Percentiles rank a stretch among this genome's conserved stretches.
These are phyloP conservation scores for Rauvolfia tetraphylla DNA, from an alignment of 257 asterid genomes.

Conservation along the genomic window DNA sequence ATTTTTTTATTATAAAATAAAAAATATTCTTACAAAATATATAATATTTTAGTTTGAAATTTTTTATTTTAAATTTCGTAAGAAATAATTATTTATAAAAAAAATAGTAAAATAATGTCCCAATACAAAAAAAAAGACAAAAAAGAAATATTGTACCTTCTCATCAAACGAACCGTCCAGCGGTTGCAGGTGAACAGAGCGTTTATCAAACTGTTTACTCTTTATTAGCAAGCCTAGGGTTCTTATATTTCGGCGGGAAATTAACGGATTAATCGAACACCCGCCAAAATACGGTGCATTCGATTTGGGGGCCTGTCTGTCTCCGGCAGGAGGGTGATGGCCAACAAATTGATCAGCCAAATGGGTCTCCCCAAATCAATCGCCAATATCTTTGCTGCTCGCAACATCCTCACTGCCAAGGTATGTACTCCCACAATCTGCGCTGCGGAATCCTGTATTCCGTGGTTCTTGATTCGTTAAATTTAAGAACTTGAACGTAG, in stretches of 20 bases:
- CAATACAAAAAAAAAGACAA: too few species aligned
- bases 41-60: too few species aligned
- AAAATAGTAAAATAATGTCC: too few species aligned
- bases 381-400: constrained; percentile 66
- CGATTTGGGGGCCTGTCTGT: background rate
- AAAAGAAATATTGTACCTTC: too few species aligned
- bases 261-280: background rate
- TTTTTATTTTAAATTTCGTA: too few species aligned
- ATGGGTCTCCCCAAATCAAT: constrained; percentile 69
- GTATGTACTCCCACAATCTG: constrained; percentile 22
- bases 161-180: too few species aligned
- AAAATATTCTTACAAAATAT: too few species aligned
- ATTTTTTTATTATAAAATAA: too few species aligned
- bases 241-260: constrained; percentile 9
- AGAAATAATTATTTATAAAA: too few species aligned
- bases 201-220: background rate
- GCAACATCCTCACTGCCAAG: constrained; percentile 76
- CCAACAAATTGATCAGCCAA: constrained; percentile 70
- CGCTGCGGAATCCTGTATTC: background rate
- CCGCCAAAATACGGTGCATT: background rate
- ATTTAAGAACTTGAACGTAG: background rate
- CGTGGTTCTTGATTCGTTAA: background rate
- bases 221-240: background rate
- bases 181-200: too few species aligned
- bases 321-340: constrained; percentile 34